Evolutionary conservation across 2,329 filamentous ascomycete genomes (phyloP).

Genomic region (Alternaria tenuissima): DNA sequence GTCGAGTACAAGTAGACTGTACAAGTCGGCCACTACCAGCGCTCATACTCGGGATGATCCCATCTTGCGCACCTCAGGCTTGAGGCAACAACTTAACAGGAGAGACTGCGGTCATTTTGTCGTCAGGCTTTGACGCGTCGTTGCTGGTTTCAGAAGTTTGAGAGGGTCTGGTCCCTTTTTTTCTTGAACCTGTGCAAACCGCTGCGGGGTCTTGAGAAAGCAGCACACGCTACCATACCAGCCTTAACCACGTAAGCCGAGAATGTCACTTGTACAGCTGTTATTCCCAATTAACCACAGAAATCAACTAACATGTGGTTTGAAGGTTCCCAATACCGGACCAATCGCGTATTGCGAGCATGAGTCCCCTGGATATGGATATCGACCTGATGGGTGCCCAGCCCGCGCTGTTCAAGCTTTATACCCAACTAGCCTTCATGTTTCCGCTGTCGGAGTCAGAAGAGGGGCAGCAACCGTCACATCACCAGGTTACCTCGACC

Average conservation of each 20-base stretch:
- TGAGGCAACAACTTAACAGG: not conserved
- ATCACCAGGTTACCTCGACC: slow-evolving; percentile 16
- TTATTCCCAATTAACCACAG: not conserved
- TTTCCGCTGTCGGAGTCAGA: slow-evolving; percentile 45
- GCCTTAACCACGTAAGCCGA: not conserved
- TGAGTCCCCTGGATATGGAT: slow-evolving; percentile 23
- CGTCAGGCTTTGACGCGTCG: slow-evolving; percentile 4
- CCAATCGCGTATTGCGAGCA: not conserved
- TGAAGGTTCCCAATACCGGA: not conserved
- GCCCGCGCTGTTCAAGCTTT: slow-evolving; percentile 53
- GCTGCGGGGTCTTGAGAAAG: not conserved
- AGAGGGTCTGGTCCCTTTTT: too few species aligned
- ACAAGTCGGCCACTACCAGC: not conserved
- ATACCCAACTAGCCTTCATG: slow-evolving; percentile 57
- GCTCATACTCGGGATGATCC: not conserved
- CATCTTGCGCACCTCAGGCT: not conserved
- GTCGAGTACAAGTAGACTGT: not conserved
- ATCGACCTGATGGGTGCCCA: slow-evolving; percentile 57
- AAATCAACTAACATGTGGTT: not conserved
- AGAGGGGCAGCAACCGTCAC: not conserved
- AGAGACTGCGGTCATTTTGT: not conserved
- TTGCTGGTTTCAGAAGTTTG: not conserved
- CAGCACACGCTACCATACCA: not conserved
- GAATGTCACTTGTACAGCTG: not conserved
- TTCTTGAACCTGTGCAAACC: not conserved